Conservation (phyloP, 2,329 filamentous ascomycete genomes). For the Gremmenia infestans region DNA sequence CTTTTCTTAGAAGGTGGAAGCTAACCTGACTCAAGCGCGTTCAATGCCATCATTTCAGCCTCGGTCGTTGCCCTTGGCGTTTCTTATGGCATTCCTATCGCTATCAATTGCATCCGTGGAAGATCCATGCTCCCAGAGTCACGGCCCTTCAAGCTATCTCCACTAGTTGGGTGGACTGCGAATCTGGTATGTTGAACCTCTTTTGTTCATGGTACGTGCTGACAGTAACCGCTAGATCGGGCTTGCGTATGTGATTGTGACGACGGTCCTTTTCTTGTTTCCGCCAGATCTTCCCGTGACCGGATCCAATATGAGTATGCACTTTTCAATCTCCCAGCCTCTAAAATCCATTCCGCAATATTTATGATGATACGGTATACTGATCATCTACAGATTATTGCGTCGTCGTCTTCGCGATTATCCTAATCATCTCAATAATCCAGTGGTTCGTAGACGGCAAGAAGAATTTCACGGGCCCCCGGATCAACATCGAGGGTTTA, state of each 20-base stretch:
- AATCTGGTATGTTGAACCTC: slow-evolving; percentile 43
- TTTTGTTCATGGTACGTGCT: slow-evolving; percentile 2
- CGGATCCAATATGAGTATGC: slow-evolving; percentile 56
- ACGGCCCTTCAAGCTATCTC: slow-evolving; percentile 52
- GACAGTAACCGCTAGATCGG: slow-evolving; percentile 35
- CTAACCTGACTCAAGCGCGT: slow-evolving; percentile 40
- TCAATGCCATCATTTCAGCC: slow-evolving; percentile 66
- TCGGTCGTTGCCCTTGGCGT: slow-evolving; percentile 68
- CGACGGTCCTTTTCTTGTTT: slow-evolving; percentile 60
- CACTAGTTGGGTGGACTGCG: slow-evolving; percentile 51
- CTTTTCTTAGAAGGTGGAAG: neutral
- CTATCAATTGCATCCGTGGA: slow-evolving; percentile 63
- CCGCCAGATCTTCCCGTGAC: slow-evolving; percentile 53
- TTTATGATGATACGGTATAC: neutral
- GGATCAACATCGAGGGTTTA: slow-evolving; percentile 37
- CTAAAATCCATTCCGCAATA: neutral
- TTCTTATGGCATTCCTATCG: slow-evolving; percentile 67
- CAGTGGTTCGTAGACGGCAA: slow-evolving; percentile 57
- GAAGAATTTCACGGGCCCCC: slow-evolving; percentile 48
- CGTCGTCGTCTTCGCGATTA: slow-evolving; percentile 38
- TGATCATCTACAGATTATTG: slow-evolving; percentile 20
- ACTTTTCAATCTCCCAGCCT: slow-evolving; percentile 4
- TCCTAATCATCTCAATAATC: slow-evolving; percentile 36
- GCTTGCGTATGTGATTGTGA: slow-evolving; percentile 52
- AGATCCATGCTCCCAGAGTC: slow-evolving; percentile 58